A percentile compares a stretch with the other conserved stretches of the same genome.
Evolutionary conservation across 495 filamentous ascomycete species (phyloP).

Genomic region (Penicillium angulare): DNA sequence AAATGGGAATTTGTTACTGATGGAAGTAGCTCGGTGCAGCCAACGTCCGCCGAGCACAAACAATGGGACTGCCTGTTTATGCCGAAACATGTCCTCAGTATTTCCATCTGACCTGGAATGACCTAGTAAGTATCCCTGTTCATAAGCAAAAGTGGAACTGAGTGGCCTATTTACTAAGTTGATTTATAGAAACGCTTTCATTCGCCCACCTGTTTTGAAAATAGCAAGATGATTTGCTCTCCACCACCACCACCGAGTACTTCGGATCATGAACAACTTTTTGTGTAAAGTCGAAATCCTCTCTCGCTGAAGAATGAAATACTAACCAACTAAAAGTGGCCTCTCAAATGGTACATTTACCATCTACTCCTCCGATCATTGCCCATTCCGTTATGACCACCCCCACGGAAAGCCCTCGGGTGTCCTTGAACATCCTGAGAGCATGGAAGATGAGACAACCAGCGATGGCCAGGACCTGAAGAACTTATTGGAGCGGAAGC

Average conservation of each 20-base stretch:
- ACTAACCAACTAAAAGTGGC: conserved; percentile 17
- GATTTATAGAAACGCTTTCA: conserved; percentile 13
- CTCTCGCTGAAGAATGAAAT: too few species aligned
- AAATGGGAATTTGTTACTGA: conserved; percentile 6
- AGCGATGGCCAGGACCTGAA: conserved; percentile 3
- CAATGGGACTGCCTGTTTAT: conserved; percentile 33
- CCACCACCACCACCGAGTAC: conserved; percentile 33
- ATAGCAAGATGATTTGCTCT: conserved; percentile 33
- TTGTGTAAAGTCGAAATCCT: too few species aligned
- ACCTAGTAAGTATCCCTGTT: conserved; percentile 10
- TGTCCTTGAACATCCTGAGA: conserved; percentile 7
- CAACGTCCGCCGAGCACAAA: conserved; percentile 22
- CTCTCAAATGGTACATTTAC: conserved; percentile 49
- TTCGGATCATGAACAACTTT: conserved; percentile 39
- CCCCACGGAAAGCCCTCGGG: conserved; percentile 15
- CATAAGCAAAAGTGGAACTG: too few species aligned
- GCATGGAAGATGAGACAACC: conserved; percentile 7
- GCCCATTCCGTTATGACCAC: conserved; percentile 53
- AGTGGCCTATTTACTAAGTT: too few species aligned
- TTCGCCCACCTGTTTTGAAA: conserved; percentile 12
- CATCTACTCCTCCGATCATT: conserved; percentile 55
- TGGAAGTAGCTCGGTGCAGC: conserved; percentile 5
- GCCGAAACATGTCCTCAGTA: conserved; percentile 41
- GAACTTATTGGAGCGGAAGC: conserved; percentile 15
- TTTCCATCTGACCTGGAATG: conserved; percentile 33